Percentiles rank a stretch among this genome's conserved stretches.
Evolutionary conservation across 1,139 yeast genomes (phyloP).

Genomic region (Blastobotrys arbuscula): DNA sequence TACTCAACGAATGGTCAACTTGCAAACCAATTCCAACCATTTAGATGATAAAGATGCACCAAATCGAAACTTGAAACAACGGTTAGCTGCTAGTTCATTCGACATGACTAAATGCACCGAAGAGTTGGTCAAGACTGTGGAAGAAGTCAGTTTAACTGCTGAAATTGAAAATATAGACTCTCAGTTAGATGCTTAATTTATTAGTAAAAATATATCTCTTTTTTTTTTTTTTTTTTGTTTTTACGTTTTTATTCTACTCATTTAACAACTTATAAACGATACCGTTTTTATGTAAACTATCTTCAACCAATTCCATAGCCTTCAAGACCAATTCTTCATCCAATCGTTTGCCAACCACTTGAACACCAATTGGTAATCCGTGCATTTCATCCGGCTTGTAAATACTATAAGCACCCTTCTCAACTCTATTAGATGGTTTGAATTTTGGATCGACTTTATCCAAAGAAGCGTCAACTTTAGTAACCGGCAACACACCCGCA

Average conservation of each 20-base stretch:
- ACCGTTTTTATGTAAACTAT: constrained; percentile 32
- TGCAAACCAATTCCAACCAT: constrained; percentile 29
- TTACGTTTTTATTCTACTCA: constrained; percentile 8
- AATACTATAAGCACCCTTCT: constrained; percentile 37
- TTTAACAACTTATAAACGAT: constrained; percentile 29
- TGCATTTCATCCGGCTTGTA: constrained; percentile 54
- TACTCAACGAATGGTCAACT: constrained; percentile 54
- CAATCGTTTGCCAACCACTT: constrained; percentile 51
- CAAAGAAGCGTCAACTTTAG: constrained; percentile 44
- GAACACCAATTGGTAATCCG: constrained; percentile 64
- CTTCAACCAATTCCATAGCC: constrained; percentile 37
- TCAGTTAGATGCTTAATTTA: constrained; percentile 14
- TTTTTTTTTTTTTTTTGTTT: not conserved
- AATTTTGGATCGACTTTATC: constrained; percentile 38
- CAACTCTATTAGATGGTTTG: constrained; percentile 37
- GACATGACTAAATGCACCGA: constrained; percentile 95
- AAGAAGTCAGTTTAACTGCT: constrained; percentile 83
- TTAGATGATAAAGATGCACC: constrained; percentile 57
- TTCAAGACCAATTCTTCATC: constrained; percentile 58
- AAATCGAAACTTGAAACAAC: constrained; percentile 83
- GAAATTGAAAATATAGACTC: constrained; percentile 47
- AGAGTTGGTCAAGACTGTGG: constrained; percentile 91
- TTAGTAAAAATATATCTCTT: not conserved
- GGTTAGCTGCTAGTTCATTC: constrained; percentile 92
- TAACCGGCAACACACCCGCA: constrained; percentile 56